phyloP scores from a whole-genome alignment of 192 early-diverging fungal genomes.

The Linnemannia elongata region DNA sequence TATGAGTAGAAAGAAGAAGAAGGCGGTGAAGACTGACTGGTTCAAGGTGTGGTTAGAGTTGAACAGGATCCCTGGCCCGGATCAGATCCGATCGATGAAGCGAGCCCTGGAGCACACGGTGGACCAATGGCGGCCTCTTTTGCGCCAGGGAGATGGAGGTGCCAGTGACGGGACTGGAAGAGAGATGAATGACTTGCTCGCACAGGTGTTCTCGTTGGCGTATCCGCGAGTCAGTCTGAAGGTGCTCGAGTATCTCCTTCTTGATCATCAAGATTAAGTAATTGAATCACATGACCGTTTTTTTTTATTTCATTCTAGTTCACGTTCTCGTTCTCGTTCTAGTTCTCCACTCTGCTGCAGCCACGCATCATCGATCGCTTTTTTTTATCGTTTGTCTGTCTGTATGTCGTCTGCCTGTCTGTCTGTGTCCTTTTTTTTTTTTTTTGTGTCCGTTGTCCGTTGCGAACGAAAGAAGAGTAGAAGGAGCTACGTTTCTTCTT shows the following conservation, averaged over 20 bases:
- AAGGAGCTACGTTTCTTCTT: no score
- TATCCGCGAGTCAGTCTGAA: conserved; percentile 18
- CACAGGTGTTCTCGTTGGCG: conserved; percentile 35
- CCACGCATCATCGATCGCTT: not conserved
- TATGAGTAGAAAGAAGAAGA: not conserved
- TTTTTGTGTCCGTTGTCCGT: no score
- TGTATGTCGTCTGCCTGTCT: not conserved
- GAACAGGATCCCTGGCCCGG: conserved; percentile 33
- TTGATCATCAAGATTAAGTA: not conserved
- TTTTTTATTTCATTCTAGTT: no score
- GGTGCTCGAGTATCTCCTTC: conserved; percentile 23
- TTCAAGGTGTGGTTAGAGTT: conserved; percentile 43
- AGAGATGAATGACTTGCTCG: not conserved
- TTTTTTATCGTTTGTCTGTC: not conserved
- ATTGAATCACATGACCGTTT: not conserved
- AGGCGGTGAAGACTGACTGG: conserved; percentile 16
- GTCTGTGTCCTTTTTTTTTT: no score
- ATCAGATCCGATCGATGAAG: conserved; percentile 19
- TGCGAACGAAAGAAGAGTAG: no score
- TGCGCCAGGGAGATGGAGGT: not conserved
- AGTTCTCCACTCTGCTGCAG: not conserved
- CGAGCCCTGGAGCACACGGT: conserved; percentile 9
- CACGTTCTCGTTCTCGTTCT: no score
- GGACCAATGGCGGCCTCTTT: not conserved
- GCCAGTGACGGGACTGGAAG: not conserved